Percentiles rank a stretch among this genome's conserved stretches.
Evolutionary conservation across 2,329 filamentous ascomycete genomes (phyloP).

Genomic region (Lecanicillium sp.): DNA sequence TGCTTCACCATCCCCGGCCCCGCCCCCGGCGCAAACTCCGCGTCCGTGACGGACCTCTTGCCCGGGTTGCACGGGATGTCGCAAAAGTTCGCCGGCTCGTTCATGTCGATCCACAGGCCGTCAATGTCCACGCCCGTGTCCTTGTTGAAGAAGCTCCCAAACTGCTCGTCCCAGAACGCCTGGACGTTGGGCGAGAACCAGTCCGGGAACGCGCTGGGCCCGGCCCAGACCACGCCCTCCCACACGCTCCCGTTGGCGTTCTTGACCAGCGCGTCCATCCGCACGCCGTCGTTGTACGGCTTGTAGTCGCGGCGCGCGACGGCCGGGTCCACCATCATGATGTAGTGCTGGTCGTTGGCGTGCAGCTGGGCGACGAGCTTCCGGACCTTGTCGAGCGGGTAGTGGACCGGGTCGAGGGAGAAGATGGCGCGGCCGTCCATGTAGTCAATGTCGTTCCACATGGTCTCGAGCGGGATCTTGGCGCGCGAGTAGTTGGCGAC

Average conservation of each 20-base stretch:
- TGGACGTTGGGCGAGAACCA: constrained; percentile 62
- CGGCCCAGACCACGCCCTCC: constrained; percentile 69
- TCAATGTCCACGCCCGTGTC: constrained; percentile 67
- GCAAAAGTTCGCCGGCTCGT: constrained; percentile 35
- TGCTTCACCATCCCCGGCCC: not conserved
- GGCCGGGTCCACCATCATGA: constrained; percentile 67
- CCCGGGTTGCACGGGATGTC: constrained; percentile 2
- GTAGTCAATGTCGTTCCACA: constrained; percentile 71
- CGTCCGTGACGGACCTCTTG: not conserved
- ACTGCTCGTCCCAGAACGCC: constrained; percentile 61
- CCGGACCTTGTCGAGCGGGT: constrained; percentile 55
- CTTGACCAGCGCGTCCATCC: constrained; percentile 34
- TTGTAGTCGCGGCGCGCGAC: constrained; percentile 42
- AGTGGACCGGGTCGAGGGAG: constrained; percentile 57
- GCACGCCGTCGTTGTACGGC: constrained; percentile 31
- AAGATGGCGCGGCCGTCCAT: constrained; percentile 55
- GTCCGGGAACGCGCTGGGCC: constrained; percentile 62
- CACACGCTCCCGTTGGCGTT: not conserved
- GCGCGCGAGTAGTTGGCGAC: constrained; percentile 59
- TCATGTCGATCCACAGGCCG: constrained; percentile 71
- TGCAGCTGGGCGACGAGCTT: constrained; percentile 64
- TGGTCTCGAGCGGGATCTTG: constrained; percentile 64
- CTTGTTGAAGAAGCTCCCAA: constrained; percentile 57
- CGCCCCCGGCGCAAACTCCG: not conserved
- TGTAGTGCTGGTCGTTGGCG: constrained; percentile 59